Base-by-base conservation (phyloP, 164 flowering plant species). In the Umbilicus rupestris region DNA sequence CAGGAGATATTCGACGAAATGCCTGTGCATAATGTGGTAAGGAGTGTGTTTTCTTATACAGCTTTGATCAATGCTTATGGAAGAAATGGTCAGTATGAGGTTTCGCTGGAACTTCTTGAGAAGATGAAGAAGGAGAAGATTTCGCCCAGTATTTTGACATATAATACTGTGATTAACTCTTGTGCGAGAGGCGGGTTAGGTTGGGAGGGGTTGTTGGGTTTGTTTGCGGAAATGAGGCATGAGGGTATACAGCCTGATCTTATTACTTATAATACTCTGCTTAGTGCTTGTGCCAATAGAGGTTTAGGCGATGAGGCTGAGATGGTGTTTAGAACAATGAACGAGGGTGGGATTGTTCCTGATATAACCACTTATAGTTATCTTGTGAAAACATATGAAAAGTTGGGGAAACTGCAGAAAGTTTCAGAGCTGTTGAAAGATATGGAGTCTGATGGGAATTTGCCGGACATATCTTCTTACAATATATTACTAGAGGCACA, bases 261-360 rank as follows among this genome's bases (percentile, higher is more conserved):
- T 22, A 84, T 87, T 11, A 90, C 98, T 39, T 93, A 90, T 75
- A 93, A 93, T 71, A 87, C 90, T 10, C 69, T 93, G 79, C 85
- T 93, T 41, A 73, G 85, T 67, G 96, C 96, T 64, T 93, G 97
- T 74, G 86, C 90, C 22, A 72, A 22, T 68, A 73, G 94, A 62
- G 85, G 84, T 7, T 80, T 93, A 15, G 89, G 91, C 5, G 88
- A 90, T 29, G 94, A 90, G 83, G 98, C 96, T 0, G 98, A 88
- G 74, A 93, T 89, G 96, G 91, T 88, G 52, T 93, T 90, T 72
- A 85, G 85, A 81, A 85, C 89, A 0, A 93, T 93, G 98, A 90
- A 85, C 68, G 97, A 87, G 69, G 90, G 92, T 8, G 97, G 98
- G 63, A 72, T 89, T 44, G 72, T 84, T 60, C 97, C 98, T 1